phyloP scores from a whole-genome alignment of 2,329 filamentous ascomycete species.

The Monosporascus sp. region DNA sequence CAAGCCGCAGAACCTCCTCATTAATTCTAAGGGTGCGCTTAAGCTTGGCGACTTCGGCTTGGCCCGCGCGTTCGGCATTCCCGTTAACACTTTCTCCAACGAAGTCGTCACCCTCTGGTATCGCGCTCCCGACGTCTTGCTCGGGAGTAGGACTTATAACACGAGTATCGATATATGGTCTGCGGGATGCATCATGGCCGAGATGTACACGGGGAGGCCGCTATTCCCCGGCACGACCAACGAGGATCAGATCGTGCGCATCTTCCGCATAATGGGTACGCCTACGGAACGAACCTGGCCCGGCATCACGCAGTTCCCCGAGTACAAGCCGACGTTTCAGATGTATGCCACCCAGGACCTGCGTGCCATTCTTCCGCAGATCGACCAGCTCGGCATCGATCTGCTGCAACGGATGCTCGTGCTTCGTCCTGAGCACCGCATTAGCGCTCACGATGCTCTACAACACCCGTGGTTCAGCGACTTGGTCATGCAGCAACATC shows the following conservation, averaged over 20 bases:
- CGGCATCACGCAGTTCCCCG: slow-evolving; percentile 89
- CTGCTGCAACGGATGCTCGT: slow-evolving; percentile 88
- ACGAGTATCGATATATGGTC: slow-evolving; percentile 99
- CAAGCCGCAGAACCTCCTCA: slow-evolving; percentile 94
- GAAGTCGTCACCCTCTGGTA: slow-evolving; percentile 98
- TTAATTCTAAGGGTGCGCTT: slow-evolving; percentile 83
- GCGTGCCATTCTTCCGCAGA: slow-evolving; percentile 78
- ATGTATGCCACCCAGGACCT: slow-evolving; percentile 92
- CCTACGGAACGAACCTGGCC: slow-evolving; percentile 95
- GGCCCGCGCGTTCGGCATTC: slow-evolving; percentile 90
- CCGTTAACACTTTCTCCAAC: slow-evolving; percentile 96
- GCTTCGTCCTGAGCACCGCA: slow-evolving; percentile 82
- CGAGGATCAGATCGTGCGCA: slow-evolving; percentile 93
- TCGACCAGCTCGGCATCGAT: slow-evolving; percentile 83
- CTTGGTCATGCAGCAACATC: slow-evolving; percentile 53
- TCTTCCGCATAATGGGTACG: slow-evolving; percentile 98
- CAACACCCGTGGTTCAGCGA: slow-evolving; percentile 91
- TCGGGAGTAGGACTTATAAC: slow-evolving; percentile 94
- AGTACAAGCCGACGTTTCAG: slow-evolving; percentile 94
- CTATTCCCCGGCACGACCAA: slow-evolving; percentile 97
- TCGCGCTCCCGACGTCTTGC: slow-evolving; percentile 87
- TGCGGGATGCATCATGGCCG: slow-evolving; percentile 98
- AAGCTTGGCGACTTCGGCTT: slow-evolving; percentile 95
- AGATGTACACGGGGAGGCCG: slow-evolving; percentile 96
- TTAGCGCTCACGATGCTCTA: slow-evolving; percentile 81